A percentile compares a stretch with the other conserved stretches of the same genome.
These are phyloP conservation scores for Rhexocercosporidium sp. DNA, from an alignment of 2,329 filamentous ascomycete genomes.

Conservation along the genomic window DNA sequence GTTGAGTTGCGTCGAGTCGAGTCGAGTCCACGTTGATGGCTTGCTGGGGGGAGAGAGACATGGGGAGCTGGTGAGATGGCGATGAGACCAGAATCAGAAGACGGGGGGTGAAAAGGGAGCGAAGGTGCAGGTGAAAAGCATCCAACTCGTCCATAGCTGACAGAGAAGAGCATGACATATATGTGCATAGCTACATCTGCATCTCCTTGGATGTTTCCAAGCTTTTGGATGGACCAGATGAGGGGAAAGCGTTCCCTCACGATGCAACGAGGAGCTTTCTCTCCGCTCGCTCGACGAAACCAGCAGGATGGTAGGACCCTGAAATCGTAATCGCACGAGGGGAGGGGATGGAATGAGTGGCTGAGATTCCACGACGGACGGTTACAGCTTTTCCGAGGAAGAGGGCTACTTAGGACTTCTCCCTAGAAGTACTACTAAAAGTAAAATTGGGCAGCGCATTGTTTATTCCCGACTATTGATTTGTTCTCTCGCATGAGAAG, in stretches of 20 bases:
- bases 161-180: not conserved
- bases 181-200: not conserved
- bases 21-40: no score
- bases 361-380: no score
- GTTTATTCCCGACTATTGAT: no score
- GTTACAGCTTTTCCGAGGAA: no score
- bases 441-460: no score
- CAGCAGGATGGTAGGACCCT: conserved; percentile 3
- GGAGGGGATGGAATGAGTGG: no score
- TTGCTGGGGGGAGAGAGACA: no score
- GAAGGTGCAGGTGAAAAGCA: not conserved
- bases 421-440: no score
- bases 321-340: no score
- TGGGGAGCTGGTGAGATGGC: no score
- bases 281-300: conserved; percentile 7
- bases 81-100: not conserved
- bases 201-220: conserved; percentile 2
- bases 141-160: not conserved
- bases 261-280: not conserved
- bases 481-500: no score
- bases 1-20: not conserved
- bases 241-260: not conserved
- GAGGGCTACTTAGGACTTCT: no score
- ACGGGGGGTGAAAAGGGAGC: not conserved
- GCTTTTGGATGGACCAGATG: not conserved